These are phyloP conservation scores for Septoria petroselini DNA, from an alignment of 2,329 filamentous ascomycete genomes.

Conservation along the genomic window DNA sequence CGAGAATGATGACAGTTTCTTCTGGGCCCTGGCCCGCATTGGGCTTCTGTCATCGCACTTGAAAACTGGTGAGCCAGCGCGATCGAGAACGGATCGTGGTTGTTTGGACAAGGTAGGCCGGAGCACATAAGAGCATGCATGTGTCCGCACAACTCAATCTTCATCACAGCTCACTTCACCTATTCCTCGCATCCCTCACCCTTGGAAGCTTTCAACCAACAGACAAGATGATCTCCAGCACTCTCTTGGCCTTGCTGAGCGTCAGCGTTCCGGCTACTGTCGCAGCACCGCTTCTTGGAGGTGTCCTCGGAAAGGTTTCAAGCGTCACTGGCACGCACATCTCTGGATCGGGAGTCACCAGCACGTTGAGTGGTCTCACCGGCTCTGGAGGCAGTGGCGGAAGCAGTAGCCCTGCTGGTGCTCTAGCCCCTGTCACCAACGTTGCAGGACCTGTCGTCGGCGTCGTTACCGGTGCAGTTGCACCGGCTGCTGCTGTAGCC, in stretches of 20 bases:
- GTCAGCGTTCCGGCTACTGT: not conserved
- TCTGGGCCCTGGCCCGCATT: not conserved
- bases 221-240: constrained; percentile 3
- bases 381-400: not conserved
- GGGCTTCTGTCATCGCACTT: not conserved
- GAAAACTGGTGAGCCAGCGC: not conserved
- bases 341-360: not conserved
- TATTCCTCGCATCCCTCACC: not conserved
- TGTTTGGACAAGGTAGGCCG: not conserved
- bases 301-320: not conserved
- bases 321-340: constrained; percentile 4
- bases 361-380: not conserved
- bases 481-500: not conserved
- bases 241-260: constrained; percentile 1
- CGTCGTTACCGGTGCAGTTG: not conserved
- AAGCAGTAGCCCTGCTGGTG: constrained; percentile 2
- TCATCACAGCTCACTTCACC: not conserved
- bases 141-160: not conserved
- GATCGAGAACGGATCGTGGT: not conserved
- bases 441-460: not conserved
- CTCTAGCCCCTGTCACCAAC: not conserved
- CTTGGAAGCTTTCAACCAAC: not conserved
- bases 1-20: constrained; percentile 2
- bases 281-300: constrained; percentile 5
- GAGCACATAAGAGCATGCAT: not conserved